These are phyloP conservation scores for Allomyces javanicus DNA, from an alignment of 192 early-diverging fungal genomes.

Conservation along the genomic window DNA sequence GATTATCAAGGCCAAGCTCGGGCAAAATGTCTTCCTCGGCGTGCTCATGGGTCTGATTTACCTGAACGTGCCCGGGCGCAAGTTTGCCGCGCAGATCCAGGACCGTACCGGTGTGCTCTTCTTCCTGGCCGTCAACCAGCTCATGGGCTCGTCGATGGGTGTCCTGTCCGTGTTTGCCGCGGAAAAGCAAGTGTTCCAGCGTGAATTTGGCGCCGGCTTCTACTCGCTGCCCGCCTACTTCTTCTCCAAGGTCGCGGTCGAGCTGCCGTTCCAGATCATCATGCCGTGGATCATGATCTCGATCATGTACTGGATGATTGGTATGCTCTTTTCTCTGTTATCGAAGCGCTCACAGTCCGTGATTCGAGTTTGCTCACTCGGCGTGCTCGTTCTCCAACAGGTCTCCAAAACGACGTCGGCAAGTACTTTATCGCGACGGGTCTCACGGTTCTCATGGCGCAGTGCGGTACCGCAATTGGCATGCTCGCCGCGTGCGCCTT, in stretches of 20 bases:
- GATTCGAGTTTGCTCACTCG: no score
- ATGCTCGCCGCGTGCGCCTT: constrained; percentile 27
- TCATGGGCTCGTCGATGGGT: constrained; percentile 19
- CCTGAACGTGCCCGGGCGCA: constrained; percentile 20
- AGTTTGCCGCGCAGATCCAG: constrained; percentile 15
- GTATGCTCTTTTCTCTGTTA: no score
- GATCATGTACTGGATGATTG: constrained; percentile 34
- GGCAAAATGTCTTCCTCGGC: constrained; percentile 21
- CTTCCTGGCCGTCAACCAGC: constrained; percentile 21
- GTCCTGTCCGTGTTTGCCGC: constrained; percentile 27
- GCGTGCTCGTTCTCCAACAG: no score
- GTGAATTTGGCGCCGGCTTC: constrained; percentile 33
- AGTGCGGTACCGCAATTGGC: constrained; percentile 31
- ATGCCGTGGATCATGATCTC: constrained; percentile 19
- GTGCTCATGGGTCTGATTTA: constrained; percentile 32
- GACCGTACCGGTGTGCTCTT: constrained; percentile 32
- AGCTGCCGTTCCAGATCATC: constrained; percentile 28
- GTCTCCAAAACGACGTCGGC: constrained; percentile 15
- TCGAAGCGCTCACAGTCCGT: no score
- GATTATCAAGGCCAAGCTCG: constrained; percentile 19
- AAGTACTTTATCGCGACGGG: constrained; percentile 21
- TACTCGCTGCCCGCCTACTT: constrained; percentile 34
- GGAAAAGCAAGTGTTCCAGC: constrained; percentile 30
- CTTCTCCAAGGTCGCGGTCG: constrained; percentile 29
- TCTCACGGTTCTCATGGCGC: constrained; percentile 11